Base-by-base conservation (phyloP, 768 basidiomycete genomes). In the Kwoniella bestiolae region DNA sequence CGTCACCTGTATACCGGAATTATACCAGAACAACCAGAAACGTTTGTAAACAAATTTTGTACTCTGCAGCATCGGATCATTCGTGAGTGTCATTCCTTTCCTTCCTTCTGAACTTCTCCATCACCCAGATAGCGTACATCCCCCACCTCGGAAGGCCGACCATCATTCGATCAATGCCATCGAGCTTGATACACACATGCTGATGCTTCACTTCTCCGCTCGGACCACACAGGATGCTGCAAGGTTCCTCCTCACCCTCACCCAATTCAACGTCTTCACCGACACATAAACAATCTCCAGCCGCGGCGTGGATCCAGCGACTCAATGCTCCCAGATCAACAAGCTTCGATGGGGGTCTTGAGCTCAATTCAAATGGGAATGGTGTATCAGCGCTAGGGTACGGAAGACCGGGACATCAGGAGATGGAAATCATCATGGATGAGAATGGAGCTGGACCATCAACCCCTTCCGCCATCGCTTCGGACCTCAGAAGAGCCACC, bases 181-280 rank as follows among this genome's bases (percentile, higher is more conserved):
- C 38, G 18, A 8, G 38, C 21, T 47, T 3, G 2, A 47, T 47
- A 47, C 7, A 47, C 9, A 47, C 46, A 47, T 47, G 46, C 46
- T n/a, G 21, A n/a, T 47, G 14, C 23, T 14, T 18, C 25, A 9
- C 46, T 25, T 14, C 18, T 35, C 18, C 32, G 32, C 31, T 41
- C 3, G 8, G 11, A 45, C 31, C 25, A 12, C 26, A 2, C 28
- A 72, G 70, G 60, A 72, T 72, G 70, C 67, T 68, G 53, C 70
- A 72, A 55, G 31, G 52, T 68, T 67, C 63, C 29, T 57, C 70
- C n/a, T 45, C 63, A 26, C 52, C 62, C 25, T n/a, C 25, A 28
- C 35, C 56, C 29, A 34, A 23, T 14, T 25, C 45, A 51, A 21
- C 31, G 50, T 32, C 49, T 41, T 50, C 60, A 16, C 31, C 49